Evolutionary conservation across 208 protist species (phyloP).

Genomic region (Leishmania braziliensis): DNA sequence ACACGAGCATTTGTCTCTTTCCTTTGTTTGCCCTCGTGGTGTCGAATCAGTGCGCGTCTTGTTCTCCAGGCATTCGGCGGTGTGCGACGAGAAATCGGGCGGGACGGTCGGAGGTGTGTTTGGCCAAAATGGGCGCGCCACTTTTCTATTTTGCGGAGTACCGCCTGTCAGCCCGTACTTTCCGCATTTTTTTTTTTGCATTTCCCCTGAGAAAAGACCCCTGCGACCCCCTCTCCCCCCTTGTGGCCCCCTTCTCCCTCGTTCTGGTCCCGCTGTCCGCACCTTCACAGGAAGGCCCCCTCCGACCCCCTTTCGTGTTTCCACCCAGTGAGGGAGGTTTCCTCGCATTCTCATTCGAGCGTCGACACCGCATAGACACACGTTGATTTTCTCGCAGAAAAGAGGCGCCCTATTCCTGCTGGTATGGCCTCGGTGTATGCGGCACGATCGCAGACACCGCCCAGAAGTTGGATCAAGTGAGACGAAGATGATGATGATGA

Average conservation of each 20-base stretch:
- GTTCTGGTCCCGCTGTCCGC: background rate
- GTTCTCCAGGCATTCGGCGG: no score
- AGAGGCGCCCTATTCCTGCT: background rate
- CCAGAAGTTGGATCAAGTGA: background rate
- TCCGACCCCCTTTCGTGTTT: background rate
- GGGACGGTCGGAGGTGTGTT: no score
- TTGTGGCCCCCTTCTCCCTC: background rate
- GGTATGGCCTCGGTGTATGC: background rate
- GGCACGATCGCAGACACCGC: background rate
- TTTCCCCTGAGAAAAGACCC: background rate
- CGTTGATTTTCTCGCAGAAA: background rate
- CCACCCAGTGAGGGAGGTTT: background rate
- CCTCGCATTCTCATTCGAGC: background rate
- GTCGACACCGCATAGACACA: background rate
- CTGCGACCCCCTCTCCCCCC: background rate
- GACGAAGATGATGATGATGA: background rate
- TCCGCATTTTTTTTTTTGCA: background rate
- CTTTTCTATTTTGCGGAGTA: no score
- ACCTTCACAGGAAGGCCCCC: background rate
- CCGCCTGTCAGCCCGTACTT: background rate
- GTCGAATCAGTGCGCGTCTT: no score
- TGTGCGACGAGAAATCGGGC: no score
- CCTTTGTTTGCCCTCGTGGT: no score
- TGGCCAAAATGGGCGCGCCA: no score
- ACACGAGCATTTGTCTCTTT: background rate